Evolutionary conservation across 257 asterid species (phyloP).

Genomic region (Rauvolfia tetraphylla): DNA sequence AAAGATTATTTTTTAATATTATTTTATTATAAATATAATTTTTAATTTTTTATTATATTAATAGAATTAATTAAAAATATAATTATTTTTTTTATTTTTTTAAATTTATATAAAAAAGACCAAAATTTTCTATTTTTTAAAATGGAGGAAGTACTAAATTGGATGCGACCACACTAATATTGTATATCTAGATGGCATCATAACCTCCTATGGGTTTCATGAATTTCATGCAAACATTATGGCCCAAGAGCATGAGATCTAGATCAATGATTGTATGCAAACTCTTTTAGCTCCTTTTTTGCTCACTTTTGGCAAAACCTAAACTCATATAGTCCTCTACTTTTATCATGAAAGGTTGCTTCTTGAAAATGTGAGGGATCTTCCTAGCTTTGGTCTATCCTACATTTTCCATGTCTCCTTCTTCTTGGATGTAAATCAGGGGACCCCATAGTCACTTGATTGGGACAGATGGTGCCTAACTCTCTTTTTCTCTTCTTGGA

Average conservation of each 20-base stretch:
- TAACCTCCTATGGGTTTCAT: background rate
- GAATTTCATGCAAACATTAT: constrained; percentile 27
- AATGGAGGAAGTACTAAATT: too few relatives aligned
- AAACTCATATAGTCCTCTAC: background rate
- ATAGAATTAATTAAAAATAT: too few relatives aligned
- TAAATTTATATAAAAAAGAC: too few relatives aligned
- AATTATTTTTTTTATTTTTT: too few relatives aligned
- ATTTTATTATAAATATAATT: too few relatives aligned
- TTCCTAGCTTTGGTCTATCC: constrained; percentile 15
- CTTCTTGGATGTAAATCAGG: background rate
- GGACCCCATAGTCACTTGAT: background rate
- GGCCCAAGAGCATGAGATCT: constrained; percentile 18
- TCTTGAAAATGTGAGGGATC: constrained; percentile 20
- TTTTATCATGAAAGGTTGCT: constrained; percentile 15
- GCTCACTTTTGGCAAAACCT: constrained; percentile 18
- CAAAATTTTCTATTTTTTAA: too few relatives aligned
- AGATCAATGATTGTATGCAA: constrained; percentile 19
- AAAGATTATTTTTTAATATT: too few relatives aligned
- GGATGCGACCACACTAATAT: background rate
- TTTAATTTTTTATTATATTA: too few relatives aligned
- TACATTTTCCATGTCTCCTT: background rate
- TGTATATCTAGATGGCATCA: background rate
- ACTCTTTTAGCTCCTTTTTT: constrained; percentile 11
- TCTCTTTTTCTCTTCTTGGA: background rate
- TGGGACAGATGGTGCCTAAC: constrained; percentile 32